A percentile compares a stretch with the other conserved stretches of the same genome.
These are phyloP conservation scores for Vanderwaltozyma yarrowii DNA, from an alignment of 805 yeast genomes.

Conservation along the genomic window DNA sequence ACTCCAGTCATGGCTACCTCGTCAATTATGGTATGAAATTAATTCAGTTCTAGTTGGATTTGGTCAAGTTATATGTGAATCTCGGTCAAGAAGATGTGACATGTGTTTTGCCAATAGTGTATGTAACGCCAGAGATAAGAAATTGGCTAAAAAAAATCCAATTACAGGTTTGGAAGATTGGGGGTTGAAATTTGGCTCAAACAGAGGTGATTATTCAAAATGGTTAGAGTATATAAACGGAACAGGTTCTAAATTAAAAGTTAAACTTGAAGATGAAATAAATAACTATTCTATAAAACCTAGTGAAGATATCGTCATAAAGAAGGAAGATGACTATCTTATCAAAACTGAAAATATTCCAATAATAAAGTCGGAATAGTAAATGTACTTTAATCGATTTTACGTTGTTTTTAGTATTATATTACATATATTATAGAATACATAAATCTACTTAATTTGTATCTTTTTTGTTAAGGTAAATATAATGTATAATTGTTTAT, in stretches of 20 bases:
- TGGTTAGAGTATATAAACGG: constrained; percentile 24
- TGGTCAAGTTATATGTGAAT: constrained; percentile 81
- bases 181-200: constrained; percentile 17
- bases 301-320: too few relatives aligned
- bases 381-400: too few relatives aligned
- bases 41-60: constrained; percentile 86
- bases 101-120: constrained; percentile 49
- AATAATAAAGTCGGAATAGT: not conserved
- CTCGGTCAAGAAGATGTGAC: constrained; percentile 62
- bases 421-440: not conserved
- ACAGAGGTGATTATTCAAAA: constrained; percentile 36
- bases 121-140: constrained; percentile 49
- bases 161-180: constrained; percentile 13
- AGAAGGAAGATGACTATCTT: too few relatives aligned
- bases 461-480: too few relatives aligned
- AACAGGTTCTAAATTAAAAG: not conserved
- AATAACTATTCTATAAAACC: too few relatives aligned
- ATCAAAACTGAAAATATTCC: too few relatives aligned
- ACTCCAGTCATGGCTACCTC: constrained; percentile 67
- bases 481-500: too few relatives aligned
- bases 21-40: constrained; percentile 67
- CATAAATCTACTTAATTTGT: too few relatives aligned
- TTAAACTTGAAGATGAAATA: not conserved
- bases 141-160: constrained; percentile 23
- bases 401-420: not conserved